Evolutionary conservation across 2,329 filamentous ascomycete genomes (phyloP), one percentile per base, ranked within the genome.

Genomic region (Fusarium anthophilum): DNA sequence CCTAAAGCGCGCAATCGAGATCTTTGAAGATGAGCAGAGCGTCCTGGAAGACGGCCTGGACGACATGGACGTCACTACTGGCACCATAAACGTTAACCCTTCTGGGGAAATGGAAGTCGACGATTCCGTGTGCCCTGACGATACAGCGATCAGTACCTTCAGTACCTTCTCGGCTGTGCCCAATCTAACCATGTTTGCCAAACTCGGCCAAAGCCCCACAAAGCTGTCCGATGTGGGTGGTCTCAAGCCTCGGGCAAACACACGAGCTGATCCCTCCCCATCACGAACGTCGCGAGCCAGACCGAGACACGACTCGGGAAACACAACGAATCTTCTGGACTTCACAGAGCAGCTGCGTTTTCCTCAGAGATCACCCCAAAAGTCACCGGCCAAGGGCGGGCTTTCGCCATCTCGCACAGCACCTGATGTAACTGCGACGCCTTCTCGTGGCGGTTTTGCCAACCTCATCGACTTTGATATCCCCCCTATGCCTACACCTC

Each of bases 151-250:
- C 82, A 98, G 94, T 87, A 92, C 92, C 8, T 93, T 97, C 80
- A 98, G 94, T 85, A 91, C 89, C 18, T 98, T 98, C 82, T 98
- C 96, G 3, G 94, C 94, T 14, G 90, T 98, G 61, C 94, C 94
- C 11, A 94, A 96, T 77, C 90, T 96, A 90, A 96, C 94, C 26
- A 91, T 92, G 78, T 94, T 97, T 78, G 92, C 94, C 14, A 91
- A 91, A 72, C 84, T 96, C 62, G 91, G 91, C 63, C 90, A 92
- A 70, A 92, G 88, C 47, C 90, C 91, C 20, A 84, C 86, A 30
- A 92, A 90, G 77, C 81, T 82, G 77, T 85, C 83, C 71, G 82
- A 74, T 70, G 76, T 80, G 71, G 85, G 78, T 81, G 78, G 83
- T 22, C 78, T 82, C 24, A 83, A 84, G 15, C 82, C 82, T n/a